These are phyloP conservation scores for Choanephora cucurbitarum DNA, from an alignment of 371 early-diverging fungal genomes.

Conservation along the genomic window DNA sequence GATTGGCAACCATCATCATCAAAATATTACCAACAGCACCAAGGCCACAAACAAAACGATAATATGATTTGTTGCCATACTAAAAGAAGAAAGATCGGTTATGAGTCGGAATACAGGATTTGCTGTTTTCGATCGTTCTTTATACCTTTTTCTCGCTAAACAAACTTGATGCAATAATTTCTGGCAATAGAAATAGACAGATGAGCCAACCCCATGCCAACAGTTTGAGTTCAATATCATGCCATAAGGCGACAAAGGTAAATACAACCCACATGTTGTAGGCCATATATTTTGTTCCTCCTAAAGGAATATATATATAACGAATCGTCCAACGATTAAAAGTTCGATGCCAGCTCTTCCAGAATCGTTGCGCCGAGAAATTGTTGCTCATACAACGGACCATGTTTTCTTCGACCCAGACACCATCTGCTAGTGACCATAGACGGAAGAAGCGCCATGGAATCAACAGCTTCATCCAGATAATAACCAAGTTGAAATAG, in stretches of 20 bases:
- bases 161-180: constrained; percentile 65
- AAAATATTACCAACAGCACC: constrained; percentile 89
- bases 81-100: no score
- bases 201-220: constrained; percentile 95
- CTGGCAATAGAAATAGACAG: constrained; percentile 82
- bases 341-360: constrained; percentile 92
- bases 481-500: constrained; percentile 79
- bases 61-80: constrained; percentile 69
- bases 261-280: constrained; percentile 83
- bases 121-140: background rate
- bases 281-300: constrained; percentile 67
- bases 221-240: constrained; percentile 83
- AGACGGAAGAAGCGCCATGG: constrained; percentile 95
- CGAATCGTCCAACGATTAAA: constrained; percentile 91
- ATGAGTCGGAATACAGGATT: background rate
- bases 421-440: constrained; percentile 88
- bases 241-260: constrained; percentile 96
- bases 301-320: constrained; percentile 91
- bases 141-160: constrained; percentile 60
- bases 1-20: constrained; percentile 92
- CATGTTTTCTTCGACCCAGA: constrained; percentile 91
- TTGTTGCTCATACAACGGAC: constrained; percentile 91
- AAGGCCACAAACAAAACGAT: constrained; percentile 77
- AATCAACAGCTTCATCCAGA: constrained; percentile 90
- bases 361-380: constrained; percentile 87